Evolutionary conservation across 2,329 filamentous ascomycete species (phyloP).

Genomic region (Xylaria sp.): DNA sequence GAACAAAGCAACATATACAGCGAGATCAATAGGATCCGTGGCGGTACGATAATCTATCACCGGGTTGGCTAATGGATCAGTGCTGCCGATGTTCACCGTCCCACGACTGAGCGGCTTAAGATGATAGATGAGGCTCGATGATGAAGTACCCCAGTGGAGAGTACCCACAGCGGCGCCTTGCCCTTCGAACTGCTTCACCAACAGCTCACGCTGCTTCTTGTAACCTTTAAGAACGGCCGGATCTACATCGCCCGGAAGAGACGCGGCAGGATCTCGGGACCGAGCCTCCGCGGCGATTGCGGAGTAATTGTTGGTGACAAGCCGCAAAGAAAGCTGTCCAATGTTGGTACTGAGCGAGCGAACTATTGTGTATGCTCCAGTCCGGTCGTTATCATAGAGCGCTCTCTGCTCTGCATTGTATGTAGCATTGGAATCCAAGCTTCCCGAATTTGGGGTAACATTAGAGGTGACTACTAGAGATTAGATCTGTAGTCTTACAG

Average conservation of each 20-base stretch:
- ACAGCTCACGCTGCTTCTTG: slow-evolving; percentile 42
- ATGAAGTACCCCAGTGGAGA: slow-evolving; percentile 43
- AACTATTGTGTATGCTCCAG: slow-evolving; percentile 26
- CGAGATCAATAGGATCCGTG: slow-evolving; percentile 47
- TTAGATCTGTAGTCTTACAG: neutral
- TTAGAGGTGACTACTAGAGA: slow-evolving; percentile 31
- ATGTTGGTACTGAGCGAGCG: slow-evolving; percentile 22
- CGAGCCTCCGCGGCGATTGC: slow-evolving; percentile 36
- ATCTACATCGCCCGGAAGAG: slow-evolving; percentile 43
- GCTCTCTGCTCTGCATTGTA: slow-evolving; percentile 43
- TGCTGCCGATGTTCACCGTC: slow-evolving; percentile 45
- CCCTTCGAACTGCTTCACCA: slow-evolving; percentile 37
- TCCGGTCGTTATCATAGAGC: slow-evolving; percentile 36
- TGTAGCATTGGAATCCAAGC: slow-evolving; percentile 41
- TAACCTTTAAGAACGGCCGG: slow-evolving; percentile 47
- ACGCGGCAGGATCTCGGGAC: slow-evolving; percentile 42
- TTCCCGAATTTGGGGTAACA: slow-evolving; percentile 37
- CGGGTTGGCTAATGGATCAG: slow-evolving; percentile 43
- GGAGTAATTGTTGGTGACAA: slow-evolving; percentile 41
- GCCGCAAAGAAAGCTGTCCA: slow-evolving; percentile 39
- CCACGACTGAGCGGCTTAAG: slow-evolving; percentile 49
- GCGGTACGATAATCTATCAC: slow-evolving; percentile 47
- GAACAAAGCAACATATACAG: slow-evolving; percentile 43
- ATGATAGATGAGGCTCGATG: slow-evolving; percentile 41
- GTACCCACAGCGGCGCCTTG: slow-evolving; percentile 24